A percentile compares a stretch with the other conserved stretches of the same genome.
Conservation (phyloP, 192 early-diverging fungal genomes). For the Coemansia sp. region DNA sequence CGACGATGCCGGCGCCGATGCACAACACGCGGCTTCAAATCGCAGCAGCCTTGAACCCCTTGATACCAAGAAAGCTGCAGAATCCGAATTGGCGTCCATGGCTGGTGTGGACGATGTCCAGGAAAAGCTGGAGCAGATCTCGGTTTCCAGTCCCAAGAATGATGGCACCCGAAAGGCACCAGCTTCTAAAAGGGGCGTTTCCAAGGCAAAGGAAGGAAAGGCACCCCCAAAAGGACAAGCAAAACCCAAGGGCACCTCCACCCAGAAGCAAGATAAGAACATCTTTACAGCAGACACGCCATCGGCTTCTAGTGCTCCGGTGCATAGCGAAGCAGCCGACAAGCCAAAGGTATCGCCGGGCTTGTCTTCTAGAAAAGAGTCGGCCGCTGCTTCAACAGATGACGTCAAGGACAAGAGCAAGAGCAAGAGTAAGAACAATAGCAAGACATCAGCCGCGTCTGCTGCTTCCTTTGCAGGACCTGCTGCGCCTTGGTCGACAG, state of each 20-base stretch:
- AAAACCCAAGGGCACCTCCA: background rate
- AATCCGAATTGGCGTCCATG: background rate
- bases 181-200: background rate
- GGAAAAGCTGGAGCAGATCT: background rate
- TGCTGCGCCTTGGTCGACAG: slow-evolving; percentile 44
- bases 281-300: background rate
- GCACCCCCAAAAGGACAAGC: background rate
- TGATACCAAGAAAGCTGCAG: background rate
- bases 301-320: background rate
- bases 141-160: background rate
- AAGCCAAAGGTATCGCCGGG: background rate
- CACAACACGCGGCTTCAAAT: background rate
- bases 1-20: background rate
- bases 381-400: background rate
- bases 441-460: background rate
- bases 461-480: background rate
- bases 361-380: background rate
- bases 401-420: background rate
- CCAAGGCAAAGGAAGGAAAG: background rate
- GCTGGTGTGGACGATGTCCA: background rate
- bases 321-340: background rate
- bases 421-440: background rate
- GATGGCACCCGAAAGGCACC: background rate
- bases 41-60: background rate
- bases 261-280: background rate